Conservation (phyloP, 441 rosid species). For the Aquilaria agallochum region DNA sequence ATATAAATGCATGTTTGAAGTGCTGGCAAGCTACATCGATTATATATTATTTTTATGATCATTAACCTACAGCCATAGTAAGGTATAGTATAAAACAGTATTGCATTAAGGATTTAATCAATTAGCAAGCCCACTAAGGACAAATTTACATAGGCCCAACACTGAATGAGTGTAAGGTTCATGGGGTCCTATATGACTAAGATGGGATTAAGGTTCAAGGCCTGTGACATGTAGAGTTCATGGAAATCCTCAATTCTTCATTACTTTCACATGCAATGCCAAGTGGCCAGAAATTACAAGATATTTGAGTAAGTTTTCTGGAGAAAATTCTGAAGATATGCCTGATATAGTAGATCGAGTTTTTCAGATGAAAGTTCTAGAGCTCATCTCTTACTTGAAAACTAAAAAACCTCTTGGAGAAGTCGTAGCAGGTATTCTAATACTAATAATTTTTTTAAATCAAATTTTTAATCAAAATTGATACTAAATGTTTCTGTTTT, state of each 20-base stretch:
- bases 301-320: not conserved
- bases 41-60: too few relatives aligned
- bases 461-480: not conserved
- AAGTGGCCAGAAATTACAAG: not conserved
- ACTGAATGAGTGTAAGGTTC: too few relatives aligned
- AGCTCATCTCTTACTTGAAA: not conserved
- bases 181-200: too few relatives aligned
- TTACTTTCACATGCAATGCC: not conserved
- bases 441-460: not conserved
- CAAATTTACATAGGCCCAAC: too few relatives aligned
- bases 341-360: not conserved
- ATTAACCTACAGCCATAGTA: too few relatives aligned
- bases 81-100: too few relatives aligned
- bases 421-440: not conserved
- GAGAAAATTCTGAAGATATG: not conserved
- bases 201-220: too few relatives aligned
- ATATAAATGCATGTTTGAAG: too few relatives aligned
- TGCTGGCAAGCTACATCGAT: too few relatives aligned
- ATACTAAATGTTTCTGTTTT: not conserved
- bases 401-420: not conserved
- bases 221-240: not conserved
- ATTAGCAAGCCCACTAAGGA: too few relatives aligned
- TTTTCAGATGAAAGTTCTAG: not conserved
- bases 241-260: not conserved
- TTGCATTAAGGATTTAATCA: too few relatives aligned